Evolutionary conservation across 2,329 filamentous ascomycete species (phyloP).

Genomic region (Beauveria brongniartii): DNA sequence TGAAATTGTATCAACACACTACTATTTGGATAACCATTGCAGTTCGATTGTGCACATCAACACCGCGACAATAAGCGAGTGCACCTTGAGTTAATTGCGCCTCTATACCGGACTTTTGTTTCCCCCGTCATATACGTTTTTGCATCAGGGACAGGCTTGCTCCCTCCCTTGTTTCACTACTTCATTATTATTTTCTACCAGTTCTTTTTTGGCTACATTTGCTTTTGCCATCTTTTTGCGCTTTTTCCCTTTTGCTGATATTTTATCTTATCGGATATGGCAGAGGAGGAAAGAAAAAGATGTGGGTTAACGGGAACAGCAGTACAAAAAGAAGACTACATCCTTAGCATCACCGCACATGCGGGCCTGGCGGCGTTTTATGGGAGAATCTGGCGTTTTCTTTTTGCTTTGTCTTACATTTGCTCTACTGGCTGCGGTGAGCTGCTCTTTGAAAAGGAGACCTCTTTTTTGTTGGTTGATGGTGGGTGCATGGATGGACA

Average conservation of each 20-base stretch:
- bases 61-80: background rate
- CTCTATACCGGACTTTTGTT: background rate
- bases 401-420: conserved; percentile 10
- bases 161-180: background rate
- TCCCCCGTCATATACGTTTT: conserved; percentile 3
- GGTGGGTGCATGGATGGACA: conserved; percentile 6
- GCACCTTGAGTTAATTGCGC: background rate
- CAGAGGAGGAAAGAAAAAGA: background rate
- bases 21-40: conserved; percentile 9
- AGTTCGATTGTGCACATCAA: background rate
- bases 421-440: conserved; percentile 4
- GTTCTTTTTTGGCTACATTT: background rate
- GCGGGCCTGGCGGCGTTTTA: conserved; percentile 10
- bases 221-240: background rate
- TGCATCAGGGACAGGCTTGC: conserved; percentile 9
- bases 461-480: background rate
- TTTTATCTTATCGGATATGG: background rate
- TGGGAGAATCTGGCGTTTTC: conserved; percentile 7
- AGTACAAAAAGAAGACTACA: conserved; percentile 1
- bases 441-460: background rate
- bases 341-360: conserved; percentile 10
- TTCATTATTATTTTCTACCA: background rate
- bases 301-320: background rate
- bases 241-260: background rate
- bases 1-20: background rate